phyloP scores from a whole-genome alignment of 805 yeast genomes.

The Pichia membranifaciens region DNA sequence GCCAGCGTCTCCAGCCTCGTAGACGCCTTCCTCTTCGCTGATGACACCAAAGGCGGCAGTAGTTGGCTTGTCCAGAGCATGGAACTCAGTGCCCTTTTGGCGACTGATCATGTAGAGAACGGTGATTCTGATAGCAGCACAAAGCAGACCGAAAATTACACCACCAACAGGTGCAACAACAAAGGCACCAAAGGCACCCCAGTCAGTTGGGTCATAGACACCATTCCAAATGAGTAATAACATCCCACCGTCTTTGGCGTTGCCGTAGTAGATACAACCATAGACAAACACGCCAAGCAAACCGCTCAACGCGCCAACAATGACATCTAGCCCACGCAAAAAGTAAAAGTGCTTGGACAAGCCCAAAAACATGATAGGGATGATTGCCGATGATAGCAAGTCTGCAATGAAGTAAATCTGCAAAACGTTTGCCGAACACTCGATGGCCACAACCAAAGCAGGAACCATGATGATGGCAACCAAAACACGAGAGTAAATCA shows the following conservation, averaged over 20 bases:
- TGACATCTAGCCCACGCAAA: conserved; percentile 72
- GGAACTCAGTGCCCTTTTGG: conserved; percentile 35
- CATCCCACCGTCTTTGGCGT: conserved; percentile 71
- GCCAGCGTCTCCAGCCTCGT: conserved; percentile 13
- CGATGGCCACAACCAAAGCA: conserved; percentile 73
- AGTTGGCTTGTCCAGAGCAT: conserved; percentile 38
- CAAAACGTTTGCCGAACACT: conserved; percentile 74
- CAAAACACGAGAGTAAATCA: conserved; percentile 59
- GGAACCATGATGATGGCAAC: conserved; percentile 83
- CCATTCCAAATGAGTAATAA: conserved; percentile 75
- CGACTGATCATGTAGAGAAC: conserved; percentile 30
- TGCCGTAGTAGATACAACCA: conserved; percentile 73
- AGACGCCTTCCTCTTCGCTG: conserved; percentile 11
- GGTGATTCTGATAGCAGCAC: conserved; percentile 44
- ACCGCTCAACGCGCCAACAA: conserved; percentile 81
- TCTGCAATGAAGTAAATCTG: conserved; percentile 90
- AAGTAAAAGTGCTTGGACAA: conserved; percentile 61
- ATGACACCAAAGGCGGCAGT: conserved; percentile 16
- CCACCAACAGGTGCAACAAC: conserved; percentile 87
- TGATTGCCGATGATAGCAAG: conserved; percentile 76
- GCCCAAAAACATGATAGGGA: conserved; percentile 81
- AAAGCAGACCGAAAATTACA: conserved; percentile 47
- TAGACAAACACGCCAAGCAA: conserved; percentile 72
- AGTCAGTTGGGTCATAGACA: conserved; percentile 66
- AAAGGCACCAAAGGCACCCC: conserved; percentile 95